phyloP scores from a whole-genome alignment of 140 eudicot species.

The Cichorium intybus region DNA sequence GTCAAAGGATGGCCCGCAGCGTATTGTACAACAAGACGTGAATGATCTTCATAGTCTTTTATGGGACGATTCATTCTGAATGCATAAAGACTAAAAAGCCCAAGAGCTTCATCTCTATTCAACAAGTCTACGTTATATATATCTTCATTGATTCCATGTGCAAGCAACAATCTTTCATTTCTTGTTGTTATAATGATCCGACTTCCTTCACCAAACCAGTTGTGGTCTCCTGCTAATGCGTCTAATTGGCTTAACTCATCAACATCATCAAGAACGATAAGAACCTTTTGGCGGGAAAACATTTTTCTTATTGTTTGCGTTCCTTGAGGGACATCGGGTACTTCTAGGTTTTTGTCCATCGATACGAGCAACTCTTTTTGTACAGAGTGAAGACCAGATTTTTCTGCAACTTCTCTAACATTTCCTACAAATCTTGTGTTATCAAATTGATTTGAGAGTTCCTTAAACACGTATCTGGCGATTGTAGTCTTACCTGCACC shows the following conservation, averaged over 20 bases:
- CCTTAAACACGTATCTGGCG: conserved; percentile 35
- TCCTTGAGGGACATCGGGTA: neutral
- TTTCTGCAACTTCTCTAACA: conserved; percentile 29
- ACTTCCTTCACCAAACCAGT: conserved; percentile 37
- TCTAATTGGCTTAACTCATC: conserved; percentile 20
- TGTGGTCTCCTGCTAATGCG: conserved; percentile 20
- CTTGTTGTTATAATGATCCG: conserved; percentile 36
- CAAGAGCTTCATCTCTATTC: conserved; percentile 18
- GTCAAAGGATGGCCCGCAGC: conserved; percentile 40
- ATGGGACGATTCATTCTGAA: conserved; percentile 25
- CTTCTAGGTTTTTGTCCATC: conserved; percentile 6
- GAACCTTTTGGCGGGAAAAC: conserved; percentile 16
- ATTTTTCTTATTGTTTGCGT: neutral
- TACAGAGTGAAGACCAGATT: conserved; percentile 21
- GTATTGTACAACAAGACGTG: conserved; percentile 22
- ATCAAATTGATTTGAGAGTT: conserved; percentile 28
- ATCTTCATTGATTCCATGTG: conserved; percentile 13
- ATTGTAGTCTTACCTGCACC: conserved; percentile 54
- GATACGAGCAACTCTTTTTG: conserved; percentile 26
- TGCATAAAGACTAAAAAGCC: conserved; percentile 38
- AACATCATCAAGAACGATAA: conserved; percentile 39
- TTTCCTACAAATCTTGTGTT: conserved; percentile 27
- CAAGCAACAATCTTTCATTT: conserved; percentile 8
- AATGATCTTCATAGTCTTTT: conserved; percentile 1
- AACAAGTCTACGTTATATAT: conserved; percentile 17